Percentiles rank a stretch among this genome's conserved stretches.
Evolutionary conservation across 2,329 filamentous ascomycete species (phyloP).

Genomic region (Alternaria triticimaculans): DNA sequence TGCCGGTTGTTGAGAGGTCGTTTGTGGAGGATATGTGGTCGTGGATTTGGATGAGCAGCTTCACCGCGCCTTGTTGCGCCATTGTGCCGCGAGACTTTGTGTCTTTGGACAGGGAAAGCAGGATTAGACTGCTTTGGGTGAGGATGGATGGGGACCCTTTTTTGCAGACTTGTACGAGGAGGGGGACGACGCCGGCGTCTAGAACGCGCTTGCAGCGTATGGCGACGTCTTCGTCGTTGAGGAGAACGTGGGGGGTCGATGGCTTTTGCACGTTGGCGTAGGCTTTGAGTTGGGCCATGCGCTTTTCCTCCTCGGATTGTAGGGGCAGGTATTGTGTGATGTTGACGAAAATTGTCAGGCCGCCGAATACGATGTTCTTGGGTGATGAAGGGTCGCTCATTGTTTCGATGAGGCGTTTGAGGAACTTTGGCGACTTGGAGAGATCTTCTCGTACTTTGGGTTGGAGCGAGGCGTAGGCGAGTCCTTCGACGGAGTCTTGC

Average conservation of each 20-base stretch:
- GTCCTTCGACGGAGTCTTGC: slow-evolving; percentile 81
- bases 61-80: slow-evolving; percentile 92
- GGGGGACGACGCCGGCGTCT: slow-evolving; percentile 76
- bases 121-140: slow-evolving; percentile 74
- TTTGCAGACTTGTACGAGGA: slow-evolving; percentile 78
- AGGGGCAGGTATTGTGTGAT: slow-evolving; percentile 80
- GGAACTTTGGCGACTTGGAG: slow-evolving; percentile 69
- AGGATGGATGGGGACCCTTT: slow-evolving; percentile 74
- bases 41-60: slow-evolving; percentile 77
- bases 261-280: slow-evolving; percentile 85
- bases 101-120: slow-evolving; percentile 79
- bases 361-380: slow-evolving; percentile 77
- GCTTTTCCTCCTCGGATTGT: slow-evolving; percentile 88
- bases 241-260: slow-evolving; percentile 67
- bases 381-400: slow-evolving; percentile 53
- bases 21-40: slow-evolving; percentile 58
- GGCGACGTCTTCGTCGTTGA: slow-evolving; percentile 77
- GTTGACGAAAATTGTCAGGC: slow-evolving; percentile 84
- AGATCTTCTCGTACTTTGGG: slow-evolving; percentile 84
- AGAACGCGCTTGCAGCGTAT: slow-evolving; percentile 80
- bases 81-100: slow-evolving; percentile 76
- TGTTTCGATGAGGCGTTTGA: slow-evolving; percentile 72
- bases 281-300: slow-evolving; percentile 88
- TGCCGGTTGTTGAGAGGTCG: slow-evolving; percentile 52
- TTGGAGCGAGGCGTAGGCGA: slow-evolving; percentile 90